These are phyloP conservation scores for Colletotrichum sp. DNA, from an alignment of 2,329 filamentous ascomycete genomes.

Conservation along the genomic window DNA sequence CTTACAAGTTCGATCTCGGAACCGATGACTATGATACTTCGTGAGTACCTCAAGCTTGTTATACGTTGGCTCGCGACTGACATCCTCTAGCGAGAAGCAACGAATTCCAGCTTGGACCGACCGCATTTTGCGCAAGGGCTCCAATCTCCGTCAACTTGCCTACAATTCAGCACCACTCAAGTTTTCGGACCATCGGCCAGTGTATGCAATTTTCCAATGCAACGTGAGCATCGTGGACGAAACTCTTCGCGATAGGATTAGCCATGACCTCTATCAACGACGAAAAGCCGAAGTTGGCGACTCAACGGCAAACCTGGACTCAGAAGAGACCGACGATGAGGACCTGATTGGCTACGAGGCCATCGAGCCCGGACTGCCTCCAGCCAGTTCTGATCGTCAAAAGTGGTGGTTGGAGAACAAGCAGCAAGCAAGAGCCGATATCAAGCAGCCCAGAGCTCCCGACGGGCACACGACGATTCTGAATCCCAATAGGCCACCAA, in stretches of 20 bases:
- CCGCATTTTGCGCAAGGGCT: conserved; percentile 85
- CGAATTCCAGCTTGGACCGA: conserved; percentile 98
- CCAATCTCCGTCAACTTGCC: conserved; percentile 79
- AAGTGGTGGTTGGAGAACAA: conserved; percentile 76
- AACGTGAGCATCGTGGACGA: conserved; percentile 83
- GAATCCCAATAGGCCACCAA: conserved; percentile 77
- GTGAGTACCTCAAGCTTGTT: conserved; percentile 46
- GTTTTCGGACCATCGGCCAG: conserved; percentile 96
- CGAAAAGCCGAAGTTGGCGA: conserved; percentile 71
- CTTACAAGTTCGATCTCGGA: conserved; percentile 94
- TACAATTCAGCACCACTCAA: conserved; percentile 83
- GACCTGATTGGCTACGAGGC: conserved; percentile 83
- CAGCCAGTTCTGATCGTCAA: conserved; percentile 70
- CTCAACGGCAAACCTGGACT: conserved; percentile 60
- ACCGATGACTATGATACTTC: conserved; percentile 92
- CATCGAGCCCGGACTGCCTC: conserved; percentile 77
- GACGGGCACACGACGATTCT: conserved; percentile 62
- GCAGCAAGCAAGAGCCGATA: conserved; percentile 75
- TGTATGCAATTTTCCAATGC: conserved; percentile 89
- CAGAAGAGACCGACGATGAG: conserved; percentile 73
- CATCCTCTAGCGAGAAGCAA: conserved; percentile 75
- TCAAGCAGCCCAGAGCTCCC: conserved; percentile 65
- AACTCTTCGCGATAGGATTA: conserved; percentile 71
- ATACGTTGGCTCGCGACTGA: conserved; percentile 31
- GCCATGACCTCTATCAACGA: conserved; percentile 75